Percentiles rank a stretch among this genome's conserved stretches.
Evolutionary conservation across 73 alveolate species (phyloP).

Genomic region (Tetrahymena malaccensis): DNA sequence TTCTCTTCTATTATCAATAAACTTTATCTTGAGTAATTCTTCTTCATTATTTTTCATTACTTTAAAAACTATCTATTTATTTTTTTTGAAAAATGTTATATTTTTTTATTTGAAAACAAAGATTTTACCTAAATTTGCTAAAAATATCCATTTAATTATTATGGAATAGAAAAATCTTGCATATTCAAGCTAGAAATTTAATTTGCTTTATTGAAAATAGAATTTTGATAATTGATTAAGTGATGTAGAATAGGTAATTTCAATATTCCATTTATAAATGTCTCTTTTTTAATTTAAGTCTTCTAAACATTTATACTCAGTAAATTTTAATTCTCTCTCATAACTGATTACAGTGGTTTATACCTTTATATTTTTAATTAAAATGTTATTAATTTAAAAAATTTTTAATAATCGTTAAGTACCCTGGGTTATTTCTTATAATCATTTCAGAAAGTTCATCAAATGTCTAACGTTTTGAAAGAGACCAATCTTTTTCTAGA

Average conservation of each 20-base stretch:
- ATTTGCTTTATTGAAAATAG: background rate
- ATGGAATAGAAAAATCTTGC: background rate
- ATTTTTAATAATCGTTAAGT: background rate
- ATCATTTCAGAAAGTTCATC: background rate
- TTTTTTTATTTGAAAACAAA: background rate
- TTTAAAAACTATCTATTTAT: background rate
- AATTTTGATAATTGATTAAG: background rate
- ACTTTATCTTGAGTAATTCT: background rate
- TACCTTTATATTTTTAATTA: background rate
- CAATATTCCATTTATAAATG: background rate
- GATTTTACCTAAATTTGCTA: background rate
- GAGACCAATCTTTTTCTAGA: background rate
- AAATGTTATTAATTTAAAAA: background rate
- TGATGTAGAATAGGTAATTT: background rate
- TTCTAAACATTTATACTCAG: background rate
- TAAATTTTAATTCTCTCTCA: background rate
- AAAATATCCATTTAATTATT: background rate
- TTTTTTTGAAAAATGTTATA: no score
- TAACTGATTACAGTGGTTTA: background rate
- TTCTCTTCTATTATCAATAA: background rate
- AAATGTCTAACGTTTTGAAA: background rate
- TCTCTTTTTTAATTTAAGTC: background rate
- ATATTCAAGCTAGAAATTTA: background rate
- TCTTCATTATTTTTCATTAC: background rate
- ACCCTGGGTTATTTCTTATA: background rate